These are phyloP conservation scores for Diutina neorugosa DNA, from an alignment of 1,139 yeast genomes.

Conservation along the genomic window DNA sequence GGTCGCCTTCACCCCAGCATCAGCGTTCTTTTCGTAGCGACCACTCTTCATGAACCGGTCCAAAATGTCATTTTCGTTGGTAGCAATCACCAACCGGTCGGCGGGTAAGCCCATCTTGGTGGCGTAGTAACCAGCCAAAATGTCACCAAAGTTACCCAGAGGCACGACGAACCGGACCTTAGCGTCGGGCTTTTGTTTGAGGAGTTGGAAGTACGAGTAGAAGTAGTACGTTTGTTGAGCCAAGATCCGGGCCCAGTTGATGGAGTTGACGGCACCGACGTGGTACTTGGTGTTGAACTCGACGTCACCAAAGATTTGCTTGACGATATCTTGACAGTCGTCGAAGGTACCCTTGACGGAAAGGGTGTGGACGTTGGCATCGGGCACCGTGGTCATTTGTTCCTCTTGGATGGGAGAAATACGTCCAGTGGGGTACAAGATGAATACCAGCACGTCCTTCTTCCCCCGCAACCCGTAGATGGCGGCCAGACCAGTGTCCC, in stretches of 20 bases:
- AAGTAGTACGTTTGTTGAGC: conserved; percentile 97
- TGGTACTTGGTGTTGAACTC: conserved; percentile 84
- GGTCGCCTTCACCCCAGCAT: conserved; percentile 61
- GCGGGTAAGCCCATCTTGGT: conserved; percentile 91
- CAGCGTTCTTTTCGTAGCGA: conserved; percentile 58
- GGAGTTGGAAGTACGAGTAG: conserved; percentile 74
- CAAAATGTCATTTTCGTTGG: conserved; percentile 89
- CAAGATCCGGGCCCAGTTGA: conserved; percentile 97
- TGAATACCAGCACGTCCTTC: conserved; percentile 92
- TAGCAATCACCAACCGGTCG: conserved; percentile 79
- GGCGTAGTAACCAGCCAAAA: conserved; percentile 92
- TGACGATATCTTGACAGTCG: conserved; percentile 95
- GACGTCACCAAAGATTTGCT: conserved; percentile 79
- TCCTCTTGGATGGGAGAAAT: conserved; percentile 96
- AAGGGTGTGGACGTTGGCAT: conserved; percentile 83
- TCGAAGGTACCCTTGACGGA: conserved; percentile 95
- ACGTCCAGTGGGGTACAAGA: conserved; percentile 92
- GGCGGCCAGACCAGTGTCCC: conserved; percentile 99
- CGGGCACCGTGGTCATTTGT: conserved; percentile 97
- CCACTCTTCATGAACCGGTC: conserved; percentile 87
- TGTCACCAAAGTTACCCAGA: conserved; percentile 96
- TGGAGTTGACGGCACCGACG: conserved; percentile 95
- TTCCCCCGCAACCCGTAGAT: conserved; percentile 94
- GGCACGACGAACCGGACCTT: conserved; percentile 85
- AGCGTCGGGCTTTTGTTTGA: conserved; percentile 18